Evolutionary conservation across 331 rosid species (phyloP).

Genomic region (Rhamnella rubrinervis): DNA sequence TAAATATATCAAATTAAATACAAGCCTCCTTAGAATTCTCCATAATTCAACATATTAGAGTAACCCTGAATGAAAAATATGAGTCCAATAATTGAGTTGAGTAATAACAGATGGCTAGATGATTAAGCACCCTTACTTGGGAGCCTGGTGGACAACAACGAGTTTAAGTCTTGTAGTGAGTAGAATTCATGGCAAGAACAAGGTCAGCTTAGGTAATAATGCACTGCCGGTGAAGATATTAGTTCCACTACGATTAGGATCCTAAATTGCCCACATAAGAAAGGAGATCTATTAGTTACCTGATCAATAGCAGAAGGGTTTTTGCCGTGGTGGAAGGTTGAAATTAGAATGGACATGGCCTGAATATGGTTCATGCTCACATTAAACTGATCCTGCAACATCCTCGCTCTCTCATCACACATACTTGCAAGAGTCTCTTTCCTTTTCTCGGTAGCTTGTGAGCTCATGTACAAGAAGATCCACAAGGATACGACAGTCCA

Average conservation of each 20-base stretch:
- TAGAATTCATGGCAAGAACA: neutral
- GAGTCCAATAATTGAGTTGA: neutral
- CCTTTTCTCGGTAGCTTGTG: slow-evolving; percentile 75
- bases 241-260: slow-evolving; percentile 9
- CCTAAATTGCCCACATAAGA: slow-evolving; percentile 6
- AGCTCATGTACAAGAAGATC: slow-evolving; percentile 62
- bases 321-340: slow-evolving; percentile 83
- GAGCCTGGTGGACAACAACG: neutral
- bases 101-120: neutral
- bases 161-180: slow-evolving; percentile 1
- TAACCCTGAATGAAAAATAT: neutral
- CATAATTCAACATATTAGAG: slow-evolving; percentile 6
- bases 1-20: slow-evolving; percentile 5
- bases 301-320: slow-evolving; percentile 84
- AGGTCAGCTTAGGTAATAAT: neutral
- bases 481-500: slow-evolving; percentile 51
- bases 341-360: slow-evolving; percentile 92
- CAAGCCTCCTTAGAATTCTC: neutral
- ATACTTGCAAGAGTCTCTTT: slow-evolving; percentile 81
- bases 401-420: slow-evolving; percentile 99
- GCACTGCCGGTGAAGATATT: neutral
- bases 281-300: slow-evolving; percentile 41
- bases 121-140: neutral
- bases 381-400: slow-evolving; percentile 97
- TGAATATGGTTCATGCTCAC: slow-evolving; percentile 97